Evolutionary conservation across 345 rosid species (phyloP), one percentile per base, ranked within the genome.

Genomic region (Viola odorata): DNA sequence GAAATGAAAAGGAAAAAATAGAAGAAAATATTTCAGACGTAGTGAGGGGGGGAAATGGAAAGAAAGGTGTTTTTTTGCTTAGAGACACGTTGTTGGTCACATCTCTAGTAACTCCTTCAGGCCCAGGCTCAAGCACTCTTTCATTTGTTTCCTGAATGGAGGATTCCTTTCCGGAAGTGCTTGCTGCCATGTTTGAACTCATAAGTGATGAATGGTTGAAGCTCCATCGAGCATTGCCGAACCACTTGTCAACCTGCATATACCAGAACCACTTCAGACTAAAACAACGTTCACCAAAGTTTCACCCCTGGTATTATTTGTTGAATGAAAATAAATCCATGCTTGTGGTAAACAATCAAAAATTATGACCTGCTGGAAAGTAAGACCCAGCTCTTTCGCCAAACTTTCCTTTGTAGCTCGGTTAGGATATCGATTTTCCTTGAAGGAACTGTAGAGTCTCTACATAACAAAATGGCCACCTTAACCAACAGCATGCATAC

Each of bases 221-320:
- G 66, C 78, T 77, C 94, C 94, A 84, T 12, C 99, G 96, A 58
- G 84, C 66, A 78, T 90, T 81, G 64, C 50, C 85, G 50, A 94
- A 90, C 99, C 99, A 94, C 66, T 81, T 90, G 58, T 37, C 64
- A 69, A 94, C 96, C 97, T 90, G 83, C 39, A 64, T 23, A n/a
- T n/a, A 60, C 44, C 8, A 23, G 10, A 23, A 40, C n/a, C 62
- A 51, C 8, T 51, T 13, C 4, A 41, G 13, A 42, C 5, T 39
- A 41, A 45, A 17, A 44, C 36, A 66, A 12, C 54, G 14, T 8
- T 50, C 12, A 48, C 10, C 6, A 42, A 5, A 42, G 10, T n/a
- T n/a, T 42, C 5, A 42, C 10, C 45, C 5, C 5, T 42, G 45
- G 45, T 5, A 5, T 42, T 42, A 5, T 42, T 42, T 10, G 45